phyloP scores from a whole-genome alignment of 2,329 filamentous ascomycete species.

The Scedosporium minutisporum region DNA sequence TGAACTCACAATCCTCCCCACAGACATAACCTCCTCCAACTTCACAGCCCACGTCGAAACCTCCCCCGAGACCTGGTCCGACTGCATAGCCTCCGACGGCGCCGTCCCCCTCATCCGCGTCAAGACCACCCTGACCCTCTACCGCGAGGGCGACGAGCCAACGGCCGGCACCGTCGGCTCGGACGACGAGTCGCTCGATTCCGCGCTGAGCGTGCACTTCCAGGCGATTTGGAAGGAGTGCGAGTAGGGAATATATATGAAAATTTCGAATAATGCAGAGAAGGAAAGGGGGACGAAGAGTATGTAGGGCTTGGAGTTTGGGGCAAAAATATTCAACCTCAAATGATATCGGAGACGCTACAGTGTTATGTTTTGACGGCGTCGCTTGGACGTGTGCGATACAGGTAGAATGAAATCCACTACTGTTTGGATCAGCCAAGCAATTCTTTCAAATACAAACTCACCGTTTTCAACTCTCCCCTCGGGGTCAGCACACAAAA shows the following conservation, averaged over 20 bases:
- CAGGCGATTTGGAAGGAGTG: conserved; percentile 2
- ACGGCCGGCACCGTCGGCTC: not conserved
- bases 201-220: not conserved
- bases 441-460: too few species aligned
- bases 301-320: not conserved
- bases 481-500: not conserved
- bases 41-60: not conserved
- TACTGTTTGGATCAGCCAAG: too few species aligned
- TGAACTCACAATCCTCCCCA: not conserved
- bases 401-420: too few species aligned
- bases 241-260: not conserved
- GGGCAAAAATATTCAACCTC: too few species aligned
- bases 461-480: too few species aligned
- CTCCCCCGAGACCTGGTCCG: not conserved
- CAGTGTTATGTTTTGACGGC: too few species aligned
- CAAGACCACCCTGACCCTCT: not conserved
- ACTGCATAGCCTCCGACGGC: conserved; percentile 3
- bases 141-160: not conserved
- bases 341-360: too few species aligned
- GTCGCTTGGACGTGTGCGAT: too few species aligned
- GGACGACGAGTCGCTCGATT: not conserved
- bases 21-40: not conserved
- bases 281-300: not conserved
- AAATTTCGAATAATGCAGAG: not conserved
- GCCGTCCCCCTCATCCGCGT: conserved; percentile 1